Conservation (phyloP, 768 basidiomycete genomes). For the Paxillus ammoniavirescens region DNA sequence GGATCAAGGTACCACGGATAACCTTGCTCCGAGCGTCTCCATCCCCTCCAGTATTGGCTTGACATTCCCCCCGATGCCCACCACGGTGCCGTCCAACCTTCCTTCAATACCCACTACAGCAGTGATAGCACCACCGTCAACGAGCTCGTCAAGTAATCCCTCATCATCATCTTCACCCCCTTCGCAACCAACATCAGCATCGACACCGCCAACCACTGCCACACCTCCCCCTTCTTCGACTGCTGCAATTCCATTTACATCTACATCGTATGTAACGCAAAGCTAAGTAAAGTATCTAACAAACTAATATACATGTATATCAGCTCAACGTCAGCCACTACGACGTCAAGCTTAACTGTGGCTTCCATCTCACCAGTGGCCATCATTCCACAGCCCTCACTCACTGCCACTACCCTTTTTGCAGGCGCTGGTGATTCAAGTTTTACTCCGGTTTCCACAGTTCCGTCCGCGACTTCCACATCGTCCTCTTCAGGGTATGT, state of each 20-base stretch:
- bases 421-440: not conserved
- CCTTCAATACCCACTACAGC: not conserved
- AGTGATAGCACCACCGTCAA: not conserved
- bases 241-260: not conserved
- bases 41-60: not conserved
- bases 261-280: constrained; percentile 7
- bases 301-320: not conserved
- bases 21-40: not conserved
- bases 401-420: not conserved
- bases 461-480: constrained; percentile 14
- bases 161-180: not conserved
- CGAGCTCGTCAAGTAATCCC: not conserved
- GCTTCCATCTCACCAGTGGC: constrained; percentile 4
- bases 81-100: not conserved
- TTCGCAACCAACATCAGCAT: not conserved
- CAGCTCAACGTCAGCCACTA: constrained; percentile 1
- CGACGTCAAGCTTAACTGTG: not conserved
- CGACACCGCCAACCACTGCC: not conserved
- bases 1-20: not conserved
- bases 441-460: not conserved
- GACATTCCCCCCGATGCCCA: not conserved
- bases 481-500: constrained; percentile 24
- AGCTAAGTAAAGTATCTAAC: too few relatives aligned
- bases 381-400: not conserved
- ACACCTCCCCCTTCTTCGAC: not conserved